Evolutionary conservation across 2,329 filamentous ascomycete genomes (phyloP), one percentile per base, ranked within the genome.

Genomic region (Tolypocladium inflatum): DNA sequence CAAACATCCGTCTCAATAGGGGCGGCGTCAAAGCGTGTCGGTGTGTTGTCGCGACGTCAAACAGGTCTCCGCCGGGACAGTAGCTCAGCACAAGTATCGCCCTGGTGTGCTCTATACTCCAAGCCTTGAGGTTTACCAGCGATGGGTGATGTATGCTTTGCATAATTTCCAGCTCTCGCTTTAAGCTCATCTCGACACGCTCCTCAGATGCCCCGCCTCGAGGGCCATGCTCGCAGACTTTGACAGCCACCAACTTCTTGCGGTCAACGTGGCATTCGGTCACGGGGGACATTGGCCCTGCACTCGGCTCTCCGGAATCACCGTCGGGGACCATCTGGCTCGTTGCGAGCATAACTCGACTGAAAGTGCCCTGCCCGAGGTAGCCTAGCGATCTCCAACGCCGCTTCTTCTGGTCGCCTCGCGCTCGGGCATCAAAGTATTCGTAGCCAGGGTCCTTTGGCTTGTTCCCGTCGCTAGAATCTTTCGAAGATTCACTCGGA

Each of bases 111-210:
- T 95, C 90, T 64, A 91, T 90, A 63, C 85, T 94, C 83, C 92
- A 96, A 0, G 92, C 93, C 73, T 94, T 94, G 55, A 99, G 81
- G 66, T 95, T 89, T 8, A 97, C 89, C 45, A 99, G 77, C 3
- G 90, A 96, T 1, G 94, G 93, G 71, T 99, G 92, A 56, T 88
- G 87, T 65, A 97, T 86, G 21, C 82, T 85, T 70, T 89, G 91
- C 78, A 99, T 87, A 63, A 99, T 95, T 66, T 97, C 93, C 45
- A 99, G 82, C 76, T 99, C 94, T 61, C 94, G 86, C 74, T 96
- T 96, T 62, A 99, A 76, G 58, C 91, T 95, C 74, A 94, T 90
- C 73, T 97, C 93, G 61, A 97, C 87, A 43, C 94, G 86, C 65
- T 96, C 90, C 70, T 96, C 91, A 54, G 94, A 94, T 4, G 92